A percentile compares a stretch with the other conserved stretches of the same genome.
These are phyloP conservation scores for Talaromyces sp. DNA, from an alignment of 2,329 filamentous ascomycete species.

Conservation along the genomic window DNA sequence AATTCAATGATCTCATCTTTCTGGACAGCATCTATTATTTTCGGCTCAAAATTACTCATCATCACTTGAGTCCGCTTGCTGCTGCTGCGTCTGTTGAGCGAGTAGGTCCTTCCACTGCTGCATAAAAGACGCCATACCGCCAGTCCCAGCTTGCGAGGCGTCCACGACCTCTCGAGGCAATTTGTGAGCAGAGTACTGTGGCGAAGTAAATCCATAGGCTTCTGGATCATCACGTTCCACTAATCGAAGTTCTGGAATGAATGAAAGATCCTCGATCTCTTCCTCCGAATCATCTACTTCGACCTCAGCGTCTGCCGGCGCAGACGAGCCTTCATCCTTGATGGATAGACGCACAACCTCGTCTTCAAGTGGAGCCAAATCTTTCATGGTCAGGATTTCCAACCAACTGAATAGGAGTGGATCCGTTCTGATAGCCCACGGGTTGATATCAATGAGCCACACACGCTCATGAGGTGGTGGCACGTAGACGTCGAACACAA, in stretches of 20 bases:
- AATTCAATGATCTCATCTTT: neutral
- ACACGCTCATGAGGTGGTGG: conserved; percentile 71
- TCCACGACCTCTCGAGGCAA: conserved; percentile 88
- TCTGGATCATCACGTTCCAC: conserved; percentile 82
- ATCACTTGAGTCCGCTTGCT: conserved; percentile 37
- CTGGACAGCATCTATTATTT: neutral
- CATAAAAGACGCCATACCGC: conserved; percentile 77
- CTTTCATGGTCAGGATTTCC: conserved; percentile 71
- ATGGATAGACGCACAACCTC: conserved; percentile 37
- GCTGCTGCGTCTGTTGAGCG: conserved; percentile 41
- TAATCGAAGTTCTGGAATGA: conserved; percentile 74
- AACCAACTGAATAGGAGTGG: conserved; percentile 85
- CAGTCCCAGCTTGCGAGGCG: conserved; percentile 63
- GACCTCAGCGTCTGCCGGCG: neutral
- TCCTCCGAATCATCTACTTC: conserved; percentile 39
- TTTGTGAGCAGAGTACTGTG: conserved; percentile 93
- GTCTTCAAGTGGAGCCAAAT: conserved; percentile 34
- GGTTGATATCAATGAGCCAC: conserved; percentile 90
- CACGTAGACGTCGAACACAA: conserved; percentile 90
- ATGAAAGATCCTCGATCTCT: conserved; percentile 48
- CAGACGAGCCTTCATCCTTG: conserved; percentile 18
- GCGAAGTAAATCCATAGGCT: conserved; percentile 78
- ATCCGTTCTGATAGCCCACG: conserved; percentile 88
- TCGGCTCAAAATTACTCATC: conserved; percentile 20
- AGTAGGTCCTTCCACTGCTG: conserved; percentile 66